Evolutionary conservation across 495 filamentous ascomycete genomes (phyloP), one percentile per base, ranked within the genome.

Genomic region (Glonium stellatum): DNA sequence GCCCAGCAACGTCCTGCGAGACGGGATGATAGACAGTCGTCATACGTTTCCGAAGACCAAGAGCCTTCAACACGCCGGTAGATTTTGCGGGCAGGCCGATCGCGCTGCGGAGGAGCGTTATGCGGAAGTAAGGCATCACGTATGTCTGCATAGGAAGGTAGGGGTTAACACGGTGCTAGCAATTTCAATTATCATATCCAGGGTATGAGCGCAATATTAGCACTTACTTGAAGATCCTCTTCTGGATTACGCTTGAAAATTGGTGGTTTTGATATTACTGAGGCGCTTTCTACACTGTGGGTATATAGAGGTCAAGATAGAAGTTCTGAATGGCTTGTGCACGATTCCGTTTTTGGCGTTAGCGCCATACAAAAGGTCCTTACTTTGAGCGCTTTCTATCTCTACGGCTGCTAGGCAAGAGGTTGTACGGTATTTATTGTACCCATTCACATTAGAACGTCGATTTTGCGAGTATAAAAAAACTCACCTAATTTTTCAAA

Each of bases 11-110:
- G 61, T 91, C 84, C 18, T 83, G 80, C 27, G 83, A 82, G 57
- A 96, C 93, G 35, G 88, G 87, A 70, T 96, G 86, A 80, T 95
- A 99, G 65, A 97, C 95, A 59, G 88, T 92, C 61, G 80, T 82
- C 80, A 87, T 86, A 65, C 93, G 87, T 71, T 90, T 89, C 58
- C 87, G 88, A 41, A 99, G 82, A 25, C 95, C 95, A 35, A 99
- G 85, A 8, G 95, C 88, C 66, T 84, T 81, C 52, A 99, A 87
- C 54, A 95, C 89, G 65, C 87, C 90, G 74, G 82, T 82, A 61
- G 85, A 87, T 68, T 87, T 85, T 65, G 83, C 75, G 10, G 95
- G 90, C 54, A 99, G 84, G 67, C 95, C 95, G 76, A 99, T 99
- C 61, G 86, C 86, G 60, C 86, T 91, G 67, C 95, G 92, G 70